A percentile compares a stretch with the other conserved stretches of the same genome.
phyloP scores from a whole-genome alignment of 2,329 filamentous ascomycete genomes.

The Aspergillus candidus region DNA sequence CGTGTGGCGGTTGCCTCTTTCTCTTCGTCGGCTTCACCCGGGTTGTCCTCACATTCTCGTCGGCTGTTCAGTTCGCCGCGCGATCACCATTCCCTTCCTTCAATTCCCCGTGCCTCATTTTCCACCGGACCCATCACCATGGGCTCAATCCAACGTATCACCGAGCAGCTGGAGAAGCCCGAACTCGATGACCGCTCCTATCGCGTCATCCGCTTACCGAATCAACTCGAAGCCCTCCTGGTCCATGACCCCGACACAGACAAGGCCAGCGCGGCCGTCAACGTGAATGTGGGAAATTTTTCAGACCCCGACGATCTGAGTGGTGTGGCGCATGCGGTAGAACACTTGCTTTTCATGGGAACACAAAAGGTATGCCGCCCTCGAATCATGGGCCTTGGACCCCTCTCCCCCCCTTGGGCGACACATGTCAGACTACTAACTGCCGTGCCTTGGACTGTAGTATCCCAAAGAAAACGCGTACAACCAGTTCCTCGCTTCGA shows the following conservation, averaged over 20 bases:
- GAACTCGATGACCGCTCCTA: slow-evolving; percentile 81
- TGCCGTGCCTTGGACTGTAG: slow-evolving; percentile 31
- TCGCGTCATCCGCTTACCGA: slow-evolving; percentile 75
- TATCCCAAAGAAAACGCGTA: slow-evolving; percentile 95
- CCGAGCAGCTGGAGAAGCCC: slow-evolving; percentile 73
- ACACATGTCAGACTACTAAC: slow-evolving; percentile 3
- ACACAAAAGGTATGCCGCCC: slow-evolving; percentile 68
- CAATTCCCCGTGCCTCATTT: slow-evolving; percentile 14
- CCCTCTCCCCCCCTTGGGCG: not conserved
- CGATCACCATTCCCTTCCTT: slow-evolving; percentile 14
- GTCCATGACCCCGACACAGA: slow-evolving; percentile 94
- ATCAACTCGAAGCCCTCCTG: slow-evolving; percentile 82
- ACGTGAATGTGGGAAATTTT: slow-evolving; percentile 94
- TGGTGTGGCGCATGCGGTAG: slow-evolving; percentile 91
- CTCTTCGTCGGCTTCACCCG: slow-evolving; percentile 13
- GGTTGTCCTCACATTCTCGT: slow-evolving; percentile 8
- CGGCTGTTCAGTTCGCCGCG: slow-evolving; percentile 4
- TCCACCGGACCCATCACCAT: slow-evolving; percentile 21
- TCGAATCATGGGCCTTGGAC: slow-evolving; percentile 1
- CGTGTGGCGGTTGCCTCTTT: slow-evolving; percentile 13
- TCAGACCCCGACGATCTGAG: slow-evolving; percentile 87
- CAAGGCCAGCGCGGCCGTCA: slow-evolving; percentile 91
- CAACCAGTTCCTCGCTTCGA: slow-evolving; percentile 80
- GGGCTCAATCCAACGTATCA: slow-evolving; percentile 44
- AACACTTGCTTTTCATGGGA: slow-evolving; percentile 97